Evolutionary conservation across 1,284 basidiomycete genomes (phyloP).

Genomic region (Fomitopsis schrenkii): DNA sequence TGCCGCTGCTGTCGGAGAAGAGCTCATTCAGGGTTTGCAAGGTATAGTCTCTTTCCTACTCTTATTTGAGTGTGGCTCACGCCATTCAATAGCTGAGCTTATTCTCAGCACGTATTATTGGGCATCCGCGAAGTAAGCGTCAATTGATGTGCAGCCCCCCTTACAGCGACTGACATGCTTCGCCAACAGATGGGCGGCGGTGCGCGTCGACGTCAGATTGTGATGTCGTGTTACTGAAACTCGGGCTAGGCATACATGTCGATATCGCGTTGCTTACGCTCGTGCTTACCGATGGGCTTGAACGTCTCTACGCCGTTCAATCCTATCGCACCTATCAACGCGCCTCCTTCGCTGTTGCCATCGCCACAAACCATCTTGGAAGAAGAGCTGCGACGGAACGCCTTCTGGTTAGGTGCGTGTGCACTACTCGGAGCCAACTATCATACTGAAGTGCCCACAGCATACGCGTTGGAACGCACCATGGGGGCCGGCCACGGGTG

Average conservation of each 20-base stretch:
- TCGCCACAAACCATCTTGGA: conserved; percentile 57
- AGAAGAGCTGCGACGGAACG: conserved; percentile 66
- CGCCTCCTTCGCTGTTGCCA: conserved; percentile 55
- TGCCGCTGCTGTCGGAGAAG: conserved; percentile 45
- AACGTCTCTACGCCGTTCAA: conserved; percentile 66
- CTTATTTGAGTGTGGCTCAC: not conserved
- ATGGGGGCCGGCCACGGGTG: conserved; percentile 67
- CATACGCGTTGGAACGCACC: conserved; percentile 63
- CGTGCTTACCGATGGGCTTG: conserved; percentile 59
- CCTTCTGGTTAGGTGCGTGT: conserved; percentile 52
- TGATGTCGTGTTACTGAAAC: not conserved
- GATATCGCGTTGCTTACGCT: conserved; percentile 51
- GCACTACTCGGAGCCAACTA: too few species aligned
- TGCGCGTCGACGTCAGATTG: conserved; percentile 22
- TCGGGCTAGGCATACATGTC: conserved; percentile 54
- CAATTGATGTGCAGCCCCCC: not conserved
- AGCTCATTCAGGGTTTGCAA: conserved; percentile 60
- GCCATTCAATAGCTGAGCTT: conserved; percentile 43
- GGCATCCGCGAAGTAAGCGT: conserved; percentile 57
- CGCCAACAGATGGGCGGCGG: conserved; percentile 60
- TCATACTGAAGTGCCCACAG: conserved; percentile 25
- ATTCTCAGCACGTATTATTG: conserved; percentile 70
- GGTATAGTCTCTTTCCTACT: conserved; percentile 32
- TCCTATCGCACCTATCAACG: conserved; percentile 48
- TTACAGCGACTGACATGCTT: not conserved